Percentiles rank a stretch among this genome's conserved stretches.
These are phyloP conservation scores for Fraxinus velutina DNA, from an alignment of 305 asterid species.

Conservation along the genomic window DNA sequence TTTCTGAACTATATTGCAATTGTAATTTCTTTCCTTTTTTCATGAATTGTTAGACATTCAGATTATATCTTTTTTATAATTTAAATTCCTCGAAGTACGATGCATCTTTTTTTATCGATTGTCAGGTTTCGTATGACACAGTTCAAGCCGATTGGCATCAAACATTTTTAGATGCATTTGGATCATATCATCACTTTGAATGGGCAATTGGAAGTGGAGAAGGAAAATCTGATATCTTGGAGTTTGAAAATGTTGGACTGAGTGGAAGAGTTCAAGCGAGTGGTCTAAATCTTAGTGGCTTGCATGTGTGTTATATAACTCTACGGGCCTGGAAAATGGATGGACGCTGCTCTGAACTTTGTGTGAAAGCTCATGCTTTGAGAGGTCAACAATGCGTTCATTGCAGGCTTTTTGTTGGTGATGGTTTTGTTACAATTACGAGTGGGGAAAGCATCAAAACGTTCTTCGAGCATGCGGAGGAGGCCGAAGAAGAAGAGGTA, in stretches of 20 bases:
- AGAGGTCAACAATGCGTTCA: conserved; percentile 90
- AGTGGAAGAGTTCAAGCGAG: conserved; percentile 69
- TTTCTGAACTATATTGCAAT: conserved; percentile 19
- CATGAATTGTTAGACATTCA: conserved; percentile 10
- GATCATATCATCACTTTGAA: conserved; percentile 85
- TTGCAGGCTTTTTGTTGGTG: conserved; percentile 91
- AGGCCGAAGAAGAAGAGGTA: conserved; percentile 99
- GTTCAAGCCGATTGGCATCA: conserved; percentile 95
- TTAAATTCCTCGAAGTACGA: conserved; percentile 25
- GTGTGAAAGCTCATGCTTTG: conserved; percentile 94
- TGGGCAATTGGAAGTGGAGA: conserved; percentile 99
- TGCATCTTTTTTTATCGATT: conserved; percentile 31
- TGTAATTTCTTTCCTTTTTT: not conserved
- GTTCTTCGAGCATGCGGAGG: conserved; percentile 98
- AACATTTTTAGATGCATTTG: conserved; percentile 68
- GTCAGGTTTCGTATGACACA: conserved; percentile 80
- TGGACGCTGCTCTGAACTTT: conserved; percentile 82
- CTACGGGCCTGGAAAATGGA: conserved; percentile 85
- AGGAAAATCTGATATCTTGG: conserved; percentile 87
- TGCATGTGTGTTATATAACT: conserved; percentile 80
- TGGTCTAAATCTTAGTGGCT: conserved; percentile 78
- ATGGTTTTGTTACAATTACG: conserved; percentile 73
- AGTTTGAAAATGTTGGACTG: conserved; percentile 87
- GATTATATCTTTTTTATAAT: conserved; percentile 16
- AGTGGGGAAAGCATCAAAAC: conserved; percentile 73